A percentile compares a stretch with the other conserved stretches of the same genome.
These are phyloP conservation scores for Boeremia lycopersici DNA, from an alignment of 2,329 filamentous ascomycete species.

Conservation along the genomic window DNA sequence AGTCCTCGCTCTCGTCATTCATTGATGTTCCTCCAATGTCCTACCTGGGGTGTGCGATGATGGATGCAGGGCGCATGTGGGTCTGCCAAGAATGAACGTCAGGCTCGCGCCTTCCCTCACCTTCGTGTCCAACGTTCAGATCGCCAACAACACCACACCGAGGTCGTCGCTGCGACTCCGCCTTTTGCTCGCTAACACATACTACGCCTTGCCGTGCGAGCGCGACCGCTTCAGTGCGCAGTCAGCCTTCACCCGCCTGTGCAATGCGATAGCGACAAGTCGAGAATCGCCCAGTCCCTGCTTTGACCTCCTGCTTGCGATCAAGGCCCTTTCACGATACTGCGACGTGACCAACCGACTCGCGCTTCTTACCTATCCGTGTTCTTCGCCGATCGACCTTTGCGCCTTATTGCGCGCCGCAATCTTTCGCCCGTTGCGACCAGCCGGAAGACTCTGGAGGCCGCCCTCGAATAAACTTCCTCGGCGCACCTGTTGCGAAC, in stretches of 20 bases:
- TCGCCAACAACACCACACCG: conserved; percentile 7
- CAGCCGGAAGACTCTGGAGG: background rate
- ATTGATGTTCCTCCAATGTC: background rate
- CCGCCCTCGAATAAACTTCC: background rate
- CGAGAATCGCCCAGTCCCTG: conserved; percentile 8
- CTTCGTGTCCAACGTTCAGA: conserved; percentile 1
- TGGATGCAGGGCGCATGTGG: conserved; percentile 4
- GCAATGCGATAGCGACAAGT: conserved; percentile 12
- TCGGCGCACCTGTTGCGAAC: background rate
- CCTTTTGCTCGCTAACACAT: background rate
- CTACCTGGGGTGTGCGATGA: background rate
- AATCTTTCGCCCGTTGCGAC: background rate
- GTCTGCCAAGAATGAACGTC: conserved; percentile 11
- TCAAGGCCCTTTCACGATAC: conserved; percentile 18
- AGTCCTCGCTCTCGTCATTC: too few relatives aligned
- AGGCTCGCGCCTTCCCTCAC: conserved; percentile 13
- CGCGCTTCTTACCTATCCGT: background rate
- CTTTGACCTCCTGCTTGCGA: conserved; percentile 8
- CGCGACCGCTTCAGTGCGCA: conserved; percentile 21
- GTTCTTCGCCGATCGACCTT: background rate
- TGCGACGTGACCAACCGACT: conserved; percentile 7
- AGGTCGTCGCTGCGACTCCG: conserved; percentile 10
- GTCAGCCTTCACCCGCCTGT: conserved; percentile 7
- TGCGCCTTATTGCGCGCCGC: background rate
- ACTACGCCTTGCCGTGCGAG: conserved; percentile 10